Base-by-base conservation (phyloP, 495 filamentous ascomycete genomes). In the Aspergillus conjunctus region DNA sequence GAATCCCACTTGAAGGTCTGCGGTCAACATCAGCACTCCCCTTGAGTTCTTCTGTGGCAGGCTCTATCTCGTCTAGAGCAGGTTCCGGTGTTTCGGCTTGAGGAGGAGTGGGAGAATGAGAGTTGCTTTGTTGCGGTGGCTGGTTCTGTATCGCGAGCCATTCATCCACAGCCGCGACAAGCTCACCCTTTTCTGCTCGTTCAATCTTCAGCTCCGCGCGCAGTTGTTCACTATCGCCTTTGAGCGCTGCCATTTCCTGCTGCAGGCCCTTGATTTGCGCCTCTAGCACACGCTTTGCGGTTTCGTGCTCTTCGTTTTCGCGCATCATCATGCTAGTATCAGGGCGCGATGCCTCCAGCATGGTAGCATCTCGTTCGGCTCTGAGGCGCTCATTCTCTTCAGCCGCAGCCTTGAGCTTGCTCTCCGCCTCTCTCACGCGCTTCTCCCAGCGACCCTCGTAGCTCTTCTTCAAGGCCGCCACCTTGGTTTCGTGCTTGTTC, bases 401-500 rank as follows among this genome's bases (percentile, higher is more conserved):
- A 22, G 71, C 77, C 11, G 91, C 79, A 26, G 87, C 79, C 48
- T 87, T 85, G 14, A 96, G 71, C 57, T 87, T 84, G 2, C 72
- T 74, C 71, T 96, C 88, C 3, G 93, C 83, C 63, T 91, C 88
- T 30, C 81, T 80, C 32, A 91, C 78, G 61, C 88, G 91, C 77
- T 94, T 93, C 70, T 95, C 91, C 86, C 90, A 92, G 49, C 93
- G 85, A 44, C 81, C 81, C 67, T 97, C 91, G 73, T 97, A 98
- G 71, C 88, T 92, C 72, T 97, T 97, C 77, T 97, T 97, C 58
- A 98, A 80, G 8, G 92, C 92, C 0, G 89, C 84, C 26, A 98
- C 93, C 76, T 98, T 98, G 49, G 86, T 89, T 76, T 97, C 93
- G 69, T 98, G 95, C 70, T 98, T 98, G 69, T 85, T 83, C 75